Percentiles rank a stretch among this genome's conserved stretches.
Conservation (phyloP, 2,329 filamentous ascomycete species). For the Neofusicoccum sp. region DNA sequence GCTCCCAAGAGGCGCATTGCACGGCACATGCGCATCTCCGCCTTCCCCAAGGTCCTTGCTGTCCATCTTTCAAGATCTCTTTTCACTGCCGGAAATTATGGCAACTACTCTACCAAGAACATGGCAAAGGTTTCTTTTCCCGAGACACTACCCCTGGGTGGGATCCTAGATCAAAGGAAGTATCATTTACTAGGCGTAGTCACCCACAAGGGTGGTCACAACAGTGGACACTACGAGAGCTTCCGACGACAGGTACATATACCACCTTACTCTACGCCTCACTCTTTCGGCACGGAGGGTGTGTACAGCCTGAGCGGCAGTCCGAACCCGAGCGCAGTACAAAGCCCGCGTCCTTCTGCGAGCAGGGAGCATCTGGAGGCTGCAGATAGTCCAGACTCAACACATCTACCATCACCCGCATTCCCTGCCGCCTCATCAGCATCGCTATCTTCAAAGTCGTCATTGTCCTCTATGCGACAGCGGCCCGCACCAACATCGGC, state of each 20-base stretch:
- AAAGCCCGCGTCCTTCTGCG: conserved; percentile 27
- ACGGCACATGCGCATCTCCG: conserved; percentile 82
- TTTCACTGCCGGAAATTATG: conserved; percentile 72
- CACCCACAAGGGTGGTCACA: conserved; percentile 92
- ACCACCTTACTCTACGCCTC: conserved; percentile 79
- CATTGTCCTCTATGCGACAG: conserved; percentile 15
- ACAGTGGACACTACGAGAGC: conserved; percentile 96
- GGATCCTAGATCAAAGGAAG: conserved; percentile 73
- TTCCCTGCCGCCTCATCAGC: conserved; percentile 3
- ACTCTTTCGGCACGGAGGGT: conserved; percentile 74
- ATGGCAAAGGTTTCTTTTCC: conserved; percentile 92
- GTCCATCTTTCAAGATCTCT: conserved; percentile 93
- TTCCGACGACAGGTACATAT: conserved; percentile 84
- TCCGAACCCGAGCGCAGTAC: conserved; percentile 48
- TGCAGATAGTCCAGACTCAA: conserved; percentile 1
- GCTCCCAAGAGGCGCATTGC: conserved; percentile 84
- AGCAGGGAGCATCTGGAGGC: conserved; percentile 32
- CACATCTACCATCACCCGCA: conserved; percentile 1
- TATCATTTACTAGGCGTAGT: conserved; percentile 88
- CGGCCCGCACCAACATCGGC: conserved; percentile 1
- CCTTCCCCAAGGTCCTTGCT: conserved; percentile 86
- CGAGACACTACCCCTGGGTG: conserved; percentile 80
- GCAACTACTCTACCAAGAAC: conserved; percentile 83
- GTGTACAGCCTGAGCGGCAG: conserved; percentile 63
- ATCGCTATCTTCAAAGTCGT: conserved; percentile 17